phyloP scores from a whole-genome alignment of 164 flowering plant genomes.

The Dillenia turbinata region DNA sequence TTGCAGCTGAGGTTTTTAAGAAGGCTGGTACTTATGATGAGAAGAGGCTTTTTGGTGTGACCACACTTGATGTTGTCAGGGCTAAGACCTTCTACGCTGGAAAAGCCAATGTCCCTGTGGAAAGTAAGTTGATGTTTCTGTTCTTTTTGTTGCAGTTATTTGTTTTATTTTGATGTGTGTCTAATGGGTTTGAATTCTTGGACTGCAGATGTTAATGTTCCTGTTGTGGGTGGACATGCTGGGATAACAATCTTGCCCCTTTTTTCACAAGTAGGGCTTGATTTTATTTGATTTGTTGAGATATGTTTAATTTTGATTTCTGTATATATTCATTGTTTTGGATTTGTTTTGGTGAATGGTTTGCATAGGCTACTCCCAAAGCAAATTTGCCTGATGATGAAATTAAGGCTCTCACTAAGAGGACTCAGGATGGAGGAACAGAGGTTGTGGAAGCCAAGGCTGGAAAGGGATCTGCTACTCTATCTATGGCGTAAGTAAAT shows the following conservation, averaged over 20 bases:
- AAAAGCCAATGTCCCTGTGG: constrained; percentile 69
- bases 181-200: not conserved
- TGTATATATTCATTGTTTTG: not conserved
- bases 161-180: not conserved
- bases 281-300: not conserved
- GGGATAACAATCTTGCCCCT: constrained; percentile 95
- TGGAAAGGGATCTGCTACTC: constrained; percentile 98
- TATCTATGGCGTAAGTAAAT: constrained; percentile 94
- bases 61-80: constrained; percentile 91
- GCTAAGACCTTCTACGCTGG: constrained; percentile 97
- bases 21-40: constrained; percentile 80
- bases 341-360: not conserved
- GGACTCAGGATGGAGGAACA: constrained; percentile 96
- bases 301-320: not conserved
- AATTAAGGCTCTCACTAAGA: constrained; percentile 69
- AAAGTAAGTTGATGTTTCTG: constrained; percentile 37
- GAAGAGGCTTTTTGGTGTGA: constrained; percentile 91
- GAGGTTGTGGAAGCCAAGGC: constrained; percentile 99
- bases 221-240: constrained; percentile 99
- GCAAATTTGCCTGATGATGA: constrained; percentile 67
- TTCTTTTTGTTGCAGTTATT: not conserved
- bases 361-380: constrained; percentile 67
- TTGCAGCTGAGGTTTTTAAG: constrained; percentile 95
- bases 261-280: constrained; percentile 68
- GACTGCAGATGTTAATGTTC: constrained; percentile 77